Evolutionary conservation across 345 rosid species (phyloP), one percentile per base, ranked within the genome.

Genomic region (Adansonia digitata): DNA sequence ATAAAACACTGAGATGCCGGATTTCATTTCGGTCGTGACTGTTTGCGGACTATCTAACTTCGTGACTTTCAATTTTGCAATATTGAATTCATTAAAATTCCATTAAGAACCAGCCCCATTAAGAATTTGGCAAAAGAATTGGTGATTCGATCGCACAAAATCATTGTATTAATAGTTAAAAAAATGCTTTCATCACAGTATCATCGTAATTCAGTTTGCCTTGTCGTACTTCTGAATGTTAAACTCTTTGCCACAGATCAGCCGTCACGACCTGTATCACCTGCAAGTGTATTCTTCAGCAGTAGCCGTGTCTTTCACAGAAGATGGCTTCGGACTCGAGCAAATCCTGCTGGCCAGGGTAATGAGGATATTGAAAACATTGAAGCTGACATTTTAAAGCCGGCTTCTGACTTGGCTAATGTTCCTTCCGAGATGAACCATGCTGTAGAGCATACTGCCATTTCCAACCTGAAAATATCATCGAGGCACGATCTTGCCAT

Each of bases 401-500:
- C 75, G 34, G 57, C 72, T 62, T 40, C 64, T 34, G 77, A 79
- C 59, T 60, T 76, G 10, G 75, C 80, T 29, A 73, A 73, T 67
- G 57, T 59, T 72, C 78, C 81, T 0, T 45, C 80, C 6, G 69
- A 72, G 48, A 69, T 71, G 3, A 84, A 82, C n/a, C 78, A 77
- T 27, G 40, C 75, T 27, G 74, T 82, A 77, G 86, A 84, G 69
- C 77, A 75, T 42, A 79, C 83, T 0, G 84, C 80, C 7, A 27
- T 65, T 5, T 90, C 97, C 64, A 85, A 84, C 71, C 77, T 90
- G 79, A 91, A 91, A 81, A 69, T 81, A 14, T 89, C 93, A 51
- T 70, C 89, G 1, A 85, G 97, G 88, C 97, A 94, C 75, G 94
- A 94, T 80, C 88, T 91, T 64, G 90, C 91, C 75, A 89, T 94